These are phyloP conservation scores for Beauveria pseudobassiana DNA, from an alignment of 2,329 filamentous ascomycete species.

Conservation along the genomic window DNA sequence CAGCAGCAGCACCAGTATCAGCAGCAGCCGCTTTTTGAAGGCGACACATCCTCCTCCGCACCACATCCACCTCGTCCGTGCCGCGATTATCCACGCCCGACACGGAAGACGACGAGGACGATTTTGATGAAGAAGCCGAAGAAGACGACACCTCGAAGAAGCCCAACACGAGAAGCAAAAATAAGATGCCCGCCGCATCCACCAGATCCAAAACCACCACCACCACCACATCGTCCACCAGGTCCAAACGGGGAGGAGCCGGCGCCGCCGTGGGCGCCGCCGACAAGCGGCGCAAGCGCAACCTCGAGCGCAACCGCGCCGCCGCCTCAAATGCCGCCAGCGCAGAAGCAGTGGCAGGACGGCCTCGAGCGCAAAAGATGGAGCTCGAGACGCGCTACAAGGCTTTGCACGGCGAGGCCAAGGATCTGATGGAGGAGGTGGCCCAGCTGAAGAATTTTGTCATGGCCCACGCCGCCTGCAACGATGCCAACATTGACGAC, in stretches of 20 bases:
- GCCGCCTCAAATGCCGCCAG: slow-evolving; percentile 67
- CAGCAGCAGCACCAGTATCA: background rate
- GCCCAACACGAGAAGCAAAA: background rate
- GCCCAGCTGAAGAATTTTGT: slow-evolving; percentile 41
- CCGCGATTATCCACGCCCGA: background rate
- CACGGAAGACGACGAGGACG: background rate
- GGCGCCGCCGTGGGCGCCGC: slow-evolving; percentile 10
- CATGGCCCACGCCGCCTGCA: slow-evolving; percentile 45
- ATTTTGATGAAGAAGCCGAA: background rate
- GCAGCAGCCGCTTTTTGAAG: background rate
- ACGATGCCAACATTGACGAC: slow-evolving; percentile 43
- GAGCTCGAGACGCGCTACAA: slow-evolving; percentile 37
- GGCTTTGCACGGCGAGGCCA: slow-evolving; percentile 36
- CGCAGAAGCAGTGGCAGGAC: slow-evolving; percentile 51
- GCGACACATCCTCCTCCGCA: slow-evolving; percentile 5
- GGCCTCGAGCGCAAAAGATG: slow-evolving; percentile 40
- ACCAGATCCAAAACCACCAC: slow-evolving; percentile 10
- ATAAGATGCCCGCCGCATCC: slow-evolving; percentile 13
- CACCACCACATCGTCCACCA: background rate
- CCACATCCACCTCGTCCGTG: slow-evolving; percentile 6
- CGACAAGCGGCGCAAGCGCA: slow-evolving; percentile 37
- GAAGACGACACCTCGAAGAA: background rate
- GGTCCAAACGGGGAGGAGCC: background rate
- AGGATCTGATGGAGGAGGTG: slow-evolving; percentile 35
- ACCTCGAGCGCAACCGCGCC: slow-evolving; percentile 61